Evolutionary conservation across 768 basidiomycete genomes (phyloP).

Genomic region (Strobilomyces confusus): DNA sequence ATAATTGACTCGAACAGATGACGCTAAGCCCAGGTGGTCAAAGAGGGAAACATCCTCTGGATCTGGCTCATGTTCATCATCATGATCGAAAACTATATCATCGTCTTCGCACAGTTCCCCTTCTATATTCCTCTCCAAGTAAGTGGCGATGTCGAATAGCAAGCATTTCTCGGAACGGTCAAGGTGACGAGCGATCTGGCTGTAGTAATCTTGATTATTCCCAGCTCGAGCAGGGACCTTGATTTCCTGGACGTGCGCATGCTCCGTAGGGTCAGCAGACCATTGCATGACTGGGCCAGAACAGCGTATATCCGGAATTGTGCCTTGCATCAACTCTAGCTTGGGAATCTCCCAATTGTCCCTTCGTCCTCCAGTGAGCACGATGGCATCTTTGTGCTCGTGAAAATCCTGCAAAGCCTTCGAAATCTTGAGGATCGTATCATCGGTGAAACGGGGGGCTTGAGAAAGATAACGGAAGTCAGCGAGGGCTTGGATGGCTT

Average conservation of each 20-base stretch:
- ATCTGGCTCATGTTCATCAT: background rate
- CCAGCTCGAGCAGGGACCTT: background rate
- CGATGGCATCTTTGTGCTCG: no score
- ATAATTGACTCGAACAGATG: background rate
- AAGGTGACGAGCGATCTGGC: background rate
- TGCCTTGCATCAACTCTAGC: background rate
- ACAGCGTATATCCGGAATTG: background rate
- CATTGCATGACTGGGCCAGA: background rate
- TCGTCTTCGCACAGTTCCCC: background rate
- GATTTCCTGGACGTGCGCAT: background rate
- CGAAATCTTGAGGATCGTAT: no score
- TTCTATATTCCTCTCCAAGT: background rate
- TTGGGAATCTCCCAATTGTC: background rate
- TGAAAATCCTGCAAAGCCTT: no score
- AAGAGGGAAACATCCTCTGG: no score
- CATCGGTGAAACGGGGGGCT: no score
- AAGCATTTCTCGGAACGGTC: background rate
- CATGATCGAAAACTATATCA: background rate
- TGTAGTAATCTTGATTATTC: background rate
- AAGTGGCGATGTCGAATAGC: background rate
- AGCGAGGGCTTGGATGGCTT: no score
- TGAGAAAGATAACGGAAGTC: no score
- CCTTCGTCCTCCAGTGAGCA: no score
- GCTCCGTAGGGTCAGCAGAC: background rate
- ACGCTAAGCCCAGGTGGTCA: no score